A percentile compares a stretch with the other conserved stretches of the same genome.
These are phyloP conservation scores for Primulina tabacum DNA, from an alignment of 257 asterid species.

Conservation along the genomic window DNA sequence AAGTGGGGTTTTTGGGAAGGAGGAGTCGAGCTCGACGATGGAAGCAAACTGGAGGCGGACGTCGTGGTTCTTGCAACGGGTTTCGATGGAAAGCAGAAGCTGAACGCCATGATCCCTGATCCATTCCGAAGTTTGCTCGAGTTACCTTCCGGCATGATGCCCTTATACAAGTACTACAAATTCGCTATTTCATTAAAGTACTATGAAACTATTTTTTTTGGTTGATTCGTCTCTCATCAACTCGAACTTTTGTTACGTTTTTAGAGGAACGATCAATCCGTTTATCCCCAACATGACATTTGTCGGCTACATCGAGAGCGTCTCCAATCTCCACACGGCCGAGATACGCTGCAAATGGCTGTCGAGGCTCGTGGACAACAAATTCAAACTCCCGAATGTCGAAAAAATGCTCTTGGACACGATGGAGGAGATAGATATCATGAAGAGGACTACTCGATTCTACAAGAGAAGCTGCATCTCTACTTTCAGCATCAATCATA, in stretches of 20 bases:
- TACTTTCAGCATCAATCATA: slow-evolving; percentile 83
- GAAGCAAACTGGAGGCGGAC: slow-evolving; percentile 66
- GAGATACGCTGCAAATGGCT: slow-evolving; percentile 91
- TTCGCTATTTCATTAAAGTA: neutral
- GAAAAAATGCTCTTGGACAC: slow-evolving; percentile 65
- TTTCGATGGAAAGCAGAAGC: slow-evolving; percentile 66
- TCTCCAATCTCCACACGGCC: slow-evolving; percentile 82
- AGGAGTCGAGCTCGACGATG: slow-evolving; percentile 75
- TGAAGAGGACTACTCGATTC: slow-evolving; percentile 72
- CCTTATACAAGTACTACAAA: slow-evolving; percentile 64
- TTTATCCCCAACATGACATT: slow-evolving; percentile 83
- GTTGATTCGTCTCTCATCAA: neutral
- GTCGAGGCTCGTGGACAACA: slow-evolving; percentile 47
- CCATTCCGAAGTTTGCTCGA: slow-evolving; percentile 69
- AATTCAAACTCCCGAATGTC: slow-evolving; percentile 63
- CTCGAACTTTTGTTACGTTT: neutral
- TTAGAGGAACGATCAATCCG: slow-evolving; percentile 87
- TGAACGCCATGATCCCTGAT: slow-evolving; percentile 59
- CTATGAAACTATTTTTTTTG: too few relatives aligned
- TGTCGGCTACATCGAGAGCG: slow-evolving; percentile 85
- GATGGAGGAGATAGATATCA: slow-evolving; percentile 63
- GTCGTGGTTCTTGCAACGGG: slow-evolving; percentile 87
- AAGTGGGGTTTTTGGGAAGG: slow-evolving; percentile 76
- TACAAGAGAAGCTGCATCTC: slow-evolving; percentile 88
- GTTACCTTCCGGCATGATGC: slow-evolving; percentile 78